Percentiles rank a stretch among this genome's conserved stretches.
phyloP scores from a whole-genome alignment of 192 early-diverging fungal species.

The Coemansia asiatica region DNA sequence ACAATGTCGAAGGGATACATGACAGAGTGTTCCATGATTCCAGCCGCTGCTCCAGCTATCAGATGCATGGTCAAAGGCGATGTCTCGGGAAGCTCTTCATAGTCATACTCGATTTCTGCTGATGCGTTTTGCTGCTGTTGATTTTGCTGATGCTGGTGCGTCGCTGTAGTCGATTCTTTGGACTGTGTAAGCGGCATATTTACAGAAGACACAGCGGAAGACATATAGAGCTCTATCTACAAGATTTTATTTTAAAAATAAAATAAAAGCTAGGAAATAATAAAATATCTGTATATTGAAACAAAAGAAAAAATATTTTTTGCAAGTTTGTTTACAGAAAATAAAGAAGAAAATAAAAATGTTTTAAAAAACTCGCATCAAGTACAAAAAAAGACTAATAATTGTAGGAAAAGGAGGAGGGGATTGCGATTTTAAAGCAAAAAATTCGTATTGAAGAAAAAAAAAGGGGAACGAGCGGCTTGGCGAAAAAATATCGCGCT shows the following conservation, averaged over 20 bases:
- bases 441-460: neutral
- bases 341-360: neutral
- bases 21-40: conserved; percentile 93
- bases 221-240: neutral
- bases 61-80: conserved; percentile 78
- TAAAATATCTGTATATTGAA: neutral
- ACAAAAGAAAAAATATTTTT: neutral
- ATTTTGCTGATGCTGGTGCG: neutral
- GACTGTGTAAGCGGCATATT: conserved; percentile 13
- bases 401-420: neutral
- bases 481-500: neutral
- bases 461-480: neutral
- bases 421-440: neutral
- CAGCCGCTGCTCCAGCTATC: conserved; percentile 92
- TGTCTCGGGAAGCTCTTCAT: conserved; percentile 88
- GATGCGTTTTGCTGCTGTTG: neutral
- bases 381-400: neutral
- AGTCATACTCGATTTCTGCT: conserved; percentile 68
- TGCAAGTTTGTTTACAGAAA: neutral
- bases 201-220: conserved; percentile 8
- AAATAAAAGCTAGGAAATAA: neutral
- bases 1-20: conserved; percentile 95
- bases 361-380: neutral
- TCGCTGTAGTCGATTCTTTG: neutral
- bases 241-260: neutral